Evolutionary conservation across 768 basidiomycete genomes (phyloP).

Genomic region (Leccinum disarticulatum): DNA sequence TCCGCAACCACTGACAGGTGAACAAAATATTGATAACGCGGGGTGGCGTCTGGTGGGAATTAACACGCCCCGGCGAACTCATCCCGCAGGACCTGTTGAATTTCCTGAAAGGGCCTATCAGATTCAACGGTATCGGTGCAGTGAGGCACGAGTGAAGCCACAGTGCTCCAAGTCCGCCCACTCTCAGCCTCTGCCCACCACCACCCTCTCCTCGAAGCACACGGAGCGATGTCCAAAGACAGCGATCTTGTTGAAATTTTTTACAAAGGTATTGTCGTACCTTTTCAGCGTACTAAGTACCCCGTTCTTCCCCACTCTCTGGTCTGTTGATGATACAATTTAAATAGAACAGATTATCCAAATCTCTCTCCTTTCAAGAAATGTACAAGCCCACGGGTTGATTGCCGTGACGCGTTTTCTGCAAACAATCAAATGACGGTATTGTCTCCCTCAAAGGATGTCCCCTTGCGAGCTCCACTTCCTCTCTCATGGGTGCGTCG

Average conservation of each 20-base stretch:
- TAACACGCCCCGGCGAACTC: too few species aligned
- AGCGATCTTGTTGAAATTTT: not conserved
- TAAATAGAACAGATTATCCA: slow-evolving; percentile 7
- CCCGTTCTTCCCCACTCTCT: slow-evolving; percentile 7
- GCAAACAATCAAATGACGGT: not conserved
- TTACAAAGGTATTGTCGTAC: slow-evolving; percentile 1
- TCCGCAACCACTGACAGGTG: slow-evolving; percentile 9
- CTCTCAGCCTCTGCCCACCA: too few species aligned
- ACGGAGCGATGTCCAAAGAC: too few species aligned
- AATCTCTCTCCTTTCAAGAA: slow-evolving; percentile 22
- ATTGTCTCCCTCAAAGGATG: not conserved
- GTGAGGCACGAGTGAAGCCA: too few species aligned
- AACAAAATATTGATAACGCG: not conserved
- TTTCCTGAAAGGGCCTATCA: too few species aligned
- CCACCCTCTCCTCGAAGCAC: too few species aligned
- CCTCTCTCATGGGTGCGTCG: slow-evolving; percentile 29
- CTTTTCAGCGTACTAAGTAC: not conserved
- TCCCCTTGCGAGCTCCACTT: slow-evolving; percentile 20
- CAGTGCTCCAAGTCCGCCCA: too few species aligned
- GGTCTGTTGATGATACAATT: slow-evolving; percentile 15
- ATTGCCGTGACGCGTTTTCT: slow-evolving; percentile 23
- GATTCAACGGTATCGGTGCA: too few species aligned
- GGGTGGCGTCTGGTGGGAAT: too few species aligned
- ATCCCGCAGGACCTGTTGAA: too few species aligned
- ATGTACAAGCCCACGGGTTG: slow-evolving; percentile 11